phyloP scores from a whole-genome alignment of 139 green algal species.

The Coelastrella sp. region DNA sequence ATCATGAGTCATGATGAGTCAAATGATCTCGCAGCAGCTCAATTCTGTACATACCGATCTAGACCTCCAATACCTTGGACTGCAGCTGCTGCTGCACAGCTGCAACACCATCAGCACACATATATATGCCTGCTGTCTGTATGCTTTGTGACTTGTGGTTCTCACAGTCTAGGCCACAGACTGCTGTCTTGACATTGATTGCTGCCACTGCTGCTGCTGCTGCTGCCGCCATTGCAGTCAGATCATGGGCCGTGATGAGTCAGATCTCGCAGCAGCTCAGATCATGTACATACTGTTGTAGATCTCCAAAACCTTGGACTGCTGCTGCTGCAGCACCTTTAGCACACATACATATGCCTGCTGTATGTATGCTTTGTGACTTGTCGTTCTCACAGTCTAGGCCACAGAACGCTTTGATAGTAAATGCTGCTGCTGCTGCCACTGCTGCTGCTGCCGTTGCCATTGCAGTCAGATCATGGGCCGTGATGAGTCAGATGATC shows the following conservation, averaged over 20 bases:
- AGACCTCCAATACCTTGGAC: constrained; percentile 49
- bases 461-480: constrained; percentile 96
- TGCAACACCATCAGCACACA: too few relatives aligned
- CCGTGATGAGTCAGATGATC: constrained; percentile 93
- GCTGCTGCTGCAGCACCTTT: not conserved
- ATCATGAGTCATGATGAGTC: constrained; percentile 98
- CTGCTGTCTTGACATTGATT: not conserved
- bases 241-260: constrained; percentile 98
- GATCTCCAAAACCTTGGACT: not conserved
- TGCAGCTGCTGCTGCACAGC: too few relatives aligned
- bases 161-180: not conserved
- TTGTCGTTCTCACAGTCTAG: too few relatives aligned
- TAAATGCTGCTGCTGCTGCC: not conserved
- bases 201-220: not conserved
- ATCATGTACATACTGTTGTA: constrained; percentile 99
- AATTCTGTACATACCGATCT: constrained; percentile 99
- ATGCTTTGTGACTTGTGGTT: too few relatives aligned
- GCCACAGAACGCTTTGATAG: not conserved
- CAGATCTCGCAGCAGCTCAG: constrained; percentile 93
- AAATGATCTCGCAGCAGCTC: constrained; percentile 93
- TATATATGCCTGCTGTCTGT: too few relatives aligned
- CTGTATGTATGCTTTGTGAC: too few relatives aligned
- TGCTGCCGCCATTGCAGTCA: constrained; percentile 49
- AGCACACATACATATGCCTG: not conserved
- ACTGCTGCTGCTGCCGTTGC: not conserved